Base-by-base conservation (phyloP, 768 basidiomycete genomes). In the Lactarius psammicola region DNA sequence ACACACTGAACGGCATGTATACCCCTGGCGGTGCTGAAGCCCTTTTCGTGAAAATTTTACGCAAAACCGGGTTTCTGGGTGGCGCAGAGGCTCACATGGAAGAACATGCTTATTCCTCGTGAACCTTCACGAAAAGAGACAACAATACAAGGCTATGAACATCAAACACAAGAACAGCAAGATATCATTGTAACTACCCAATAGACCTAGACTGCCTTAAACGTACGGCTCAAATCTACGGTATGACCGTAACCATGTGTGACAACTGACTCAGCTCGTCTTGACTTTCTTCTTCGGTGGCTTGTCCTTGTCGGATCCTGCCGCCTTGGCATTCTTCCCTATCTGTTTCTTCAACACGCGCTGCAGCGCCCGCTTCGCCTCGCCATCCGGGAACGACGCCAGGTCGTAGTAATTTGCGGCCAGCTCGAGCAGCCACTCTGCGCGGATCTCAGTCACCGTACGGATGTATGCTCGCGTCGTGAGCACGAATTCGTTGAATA, bases 401-500 rank as follows among this genome's bases (percentile, higher is more conserved):
- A 87, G 68, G 72, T 95, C 91, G 75, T 87, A 96, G 76, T 95
- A 95, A 38, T 74, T 74, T 0, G 79, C 71, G 0, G 87, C 85
- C 68, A 76, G 82, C 65, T 92, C 89, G 57, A 90, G 71, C 6
- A 92, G 73, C 88, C 97, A 98, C 72, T 96, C 94, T 2, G 89
- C 83, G 72, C 84, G 81, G 62, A 96, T 84, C 61, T 94, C 93
- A 0, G 95, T 88, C 23, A 96, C 93, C 0, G 92, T 96, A 33
- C 97, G 87, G 73, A 99, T 95, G 73, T 90, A 98, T 66, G 84
- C 87, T 56, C 87, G 78, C 7, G 92, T 92, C 8, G 95, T 98
- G 69, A 98, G 77, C 11, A 98, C 94, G 71, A 98, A 99, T 77
- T 96, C 95, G 72, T 95, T 94, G 80, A 90, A 95, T 10, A 92